Base-by-base conservation (phyloP, 2,329 filamentous ascomycete genomes). In the Calonectria ilicicola region DNA sequence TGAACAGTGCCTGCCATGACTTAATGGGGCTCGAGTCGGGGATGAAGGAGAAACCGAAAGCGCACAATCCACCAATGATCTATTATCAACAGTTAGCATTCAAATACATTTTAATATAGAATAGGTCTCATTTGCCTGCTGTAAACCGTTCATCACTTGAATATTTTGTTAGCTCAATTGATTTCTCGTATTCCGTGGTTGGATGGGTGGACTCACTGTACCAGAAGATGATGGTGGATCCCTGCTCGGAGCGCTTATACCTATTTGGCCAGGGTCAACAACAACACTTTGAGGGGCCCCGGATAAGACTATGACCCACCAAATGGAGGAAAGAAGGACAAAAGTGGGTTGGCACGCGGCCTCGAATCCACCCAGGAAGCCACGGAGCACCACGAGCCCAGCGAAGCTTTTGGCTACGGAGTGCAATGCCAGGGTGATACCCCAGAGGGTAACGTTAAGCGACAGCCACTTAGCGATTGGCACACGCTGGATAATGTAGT, bases 1-100 rank as follows among this genome's bases (percentile, higher is more conserved):
- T 84, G 84, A 93, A 94, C 8, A 94, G 87, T 70, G 89, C 90
- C 80, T 94, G 91, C 91, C 92, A 94, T 26, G 90, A 90, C 79
- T 88, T 88, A 70, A 93, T 85, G 0, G 86, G 84, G 8, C 88
- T 87, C 7, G 77, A 83, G 10, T 82, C 84, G 7, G 60, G 66
- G 78, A 91, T 89, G 3, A 89, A 83, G 8, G 86, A 84, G 75
- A 88, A 87, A 73, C 91, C 91, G 80, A 93, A 93, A 0, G 92
- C 92, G 1, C 94, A 85, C 0, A 94, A 87, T 4, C 93, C 93
- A 46, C 92, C 92, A 4, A 94, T 90, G 67, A 94, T 92, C 78
- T n/a, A n/a, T n/a, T 94, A 9, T 9, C 5, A 32, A 5, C 9
- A 32, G 29, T 32, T 32, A 32, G 29, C 29, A 32, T 32, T 32